Base-by-base conservation (phyloP, 306 rosid species). In the Quercus alba region DNA sequence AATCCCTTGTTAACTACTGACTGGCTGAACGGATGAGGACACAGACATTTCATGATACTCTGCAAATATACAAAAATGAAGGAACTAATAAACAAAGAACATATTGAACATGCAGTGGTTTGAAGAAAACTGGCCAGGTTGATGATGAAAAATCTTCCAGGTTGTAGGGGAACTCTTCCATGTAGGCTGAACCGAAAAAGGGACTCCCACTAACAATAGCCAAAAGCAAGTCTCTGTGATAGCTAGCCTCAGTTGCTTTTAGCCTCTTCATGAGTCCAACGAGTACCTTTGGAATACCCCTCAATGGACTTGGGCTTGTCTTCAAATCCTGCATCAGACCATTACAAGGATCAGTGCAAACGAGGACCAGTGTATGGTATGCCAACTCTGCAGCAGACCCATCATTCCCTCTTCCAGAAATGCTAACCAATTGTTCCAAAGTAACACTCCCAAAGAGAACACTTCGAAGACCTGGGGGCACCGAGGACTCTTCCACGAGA, bases 151-250 rank as follows among this genome's bases (percentile, higher is more conserved):
- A 86, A 79, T 91, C 90, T 80, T 94, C 95, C 72, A 91, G 85
- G 75, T 84, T 93, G 91, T 88, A 90, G 26, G 97, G 97, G 81
- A 93, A 94, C 89, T 91, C 97, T 77, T 91, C 91, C 90, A 94
- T 85, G 77, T 92, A 94, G 12, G 86, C 86, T 83, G 91, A 87
- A 84, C 91, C 97, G 58, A 94, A 86, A 70, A 86, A 77, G 21
- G 90, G 88, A 56, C 77, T 87, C 67, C 89, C 89, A 41, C 49
- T 41, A 41, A 41, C 12, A 8, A 41, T 7, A 41, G 49, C 49
- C 49, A 41, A 41, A 41, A 8, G 49, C 49, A 41, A 41, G 49
- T 41, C 49, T 41, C 11, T 41, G 49, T 41, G 49, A 41, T 83
- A 80, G 55, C 54, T 81, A 85, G 85, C 35, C 51, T 90, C 97